phyloP scores from a whole-genome alignment of 306 rosid genomes.

The Hylodesmum podocarpum region DNA sequence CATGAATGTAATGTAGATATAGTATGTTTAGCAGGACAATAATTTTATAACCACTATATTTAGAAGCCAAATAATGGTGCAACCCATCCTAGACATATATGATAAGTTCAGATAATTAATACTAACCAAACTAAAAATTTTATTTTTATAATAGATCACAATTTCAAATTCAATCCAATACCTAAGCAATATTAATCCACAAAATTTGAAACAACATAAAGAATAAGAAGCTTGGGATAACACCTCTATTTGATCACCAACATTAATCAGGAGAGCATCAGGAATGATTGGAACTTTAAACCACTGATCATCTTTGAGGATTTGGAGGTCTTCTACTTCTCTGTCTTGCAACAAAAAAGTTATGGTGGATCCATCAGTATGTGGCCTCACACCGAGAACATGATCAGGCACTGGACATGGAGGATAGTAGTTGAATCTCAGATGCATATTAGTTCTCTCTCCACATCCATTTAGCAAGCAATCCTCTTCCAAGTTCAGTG shows the following conservation, averaged over 20 bases:
- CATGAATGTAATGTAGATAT: neutral
- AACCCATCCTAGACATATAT: no score
- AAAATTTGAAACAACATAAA: no score
- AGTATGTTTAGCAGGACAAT: no score
- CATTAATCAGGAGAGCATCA: constrained; percentile 62
- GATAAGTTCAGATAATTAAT: no score
- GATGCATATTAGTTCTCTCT: constrained; percentile 35
- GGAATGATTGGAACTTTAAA: constrained; percentile 63
- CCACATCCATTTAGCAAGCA: constrained; percentile 56
- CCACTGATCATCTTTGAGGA: constrained; percentile 69
- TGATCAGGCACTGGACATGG: constrained; percentile 64
- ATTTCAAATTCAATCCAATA: no score
- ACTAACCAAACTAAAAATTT: no score
- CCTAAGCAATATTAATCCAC: no score
- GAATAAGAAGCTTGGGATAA: neutral
- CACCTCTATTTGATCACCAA: constrained; percentile 90
- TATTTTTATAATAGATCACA: no score
- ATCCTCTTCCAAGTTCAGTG: constrained; percentile 64
- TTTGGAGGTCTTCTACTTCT: constrained; percentile 76
- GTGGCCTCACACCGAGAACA: constrained; percentile 66
- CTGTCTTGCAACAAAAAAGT: constrained; percentile 69
- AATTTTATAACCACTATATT: no score
- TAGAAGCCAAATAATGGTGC: no score
- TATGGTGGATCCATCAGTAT: constrained; percentile 68
- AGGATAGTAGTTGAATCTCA: constrained; percentile 75